Evolutionary conservation across 768 basidiomycete genomes (phyloP).

Genomic region (Russula abietina): DNA sequence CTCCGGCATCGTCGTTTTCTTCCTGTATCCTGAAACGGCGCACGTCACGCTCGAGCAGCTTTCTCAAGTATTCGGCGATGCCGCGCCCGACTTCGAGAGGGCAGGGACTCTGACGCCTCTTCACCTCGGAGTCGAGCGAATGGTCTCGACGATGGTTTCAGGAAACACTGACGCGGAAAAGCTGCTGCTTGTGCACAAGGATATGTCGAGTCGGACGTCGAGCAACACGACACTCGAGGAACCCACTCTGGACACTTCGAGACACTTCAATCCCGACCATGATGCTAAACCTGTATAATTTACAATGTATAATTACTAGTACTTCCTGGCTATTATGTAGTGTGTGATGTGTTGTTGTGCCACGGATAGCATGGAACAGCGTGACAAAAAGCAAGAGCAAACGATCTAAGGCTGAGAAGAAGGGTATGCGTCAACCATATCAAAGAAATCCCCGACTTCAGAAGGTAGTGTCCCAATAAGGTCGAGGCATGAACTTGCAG

Average conservation of each 20-base stretch:
- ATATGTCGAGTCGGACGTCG: conserved; percentile 5
- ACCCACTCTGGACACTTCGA: neutral
- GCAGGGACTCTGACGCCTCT: neutral
- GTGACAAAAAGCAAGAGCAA: neutral
- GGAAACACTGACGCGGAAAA: neutral
- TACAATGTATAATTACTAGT: neutral
- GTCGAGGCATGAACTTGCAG: conserved; percentile 16
- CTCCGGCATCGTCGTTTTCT: conserved; percentile 42
- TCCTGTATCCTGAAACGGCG: conserved; percentile 47
- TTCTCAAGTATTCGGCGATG: conserved; percentile 44
- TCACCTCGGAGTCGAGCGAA: neutral
- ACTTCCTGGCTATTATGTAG: neutral
- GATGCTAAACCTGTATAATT: neutral
- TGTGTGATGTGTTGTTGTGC: neutral
- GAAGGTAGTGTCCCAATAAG: conserved; percentile 17
- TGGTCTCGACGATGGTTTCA: neutral
- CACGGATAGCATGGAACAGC: neutral
- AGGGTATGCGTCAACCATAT: conserved; percentile 11
- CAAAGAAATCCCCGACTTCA: conserved; percentile 13
- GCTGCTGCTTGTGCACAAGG: neutral
- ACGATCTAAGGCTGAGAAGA: neutral
- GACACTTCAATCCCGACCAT: neutral
- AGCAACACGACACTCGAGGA: neutral
- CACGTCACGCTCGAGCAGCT: conserved; percentile 45
- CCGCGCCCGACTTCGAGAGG: conserved; percentile 1